Evolutionary conservation across 495 filamentous ascomycete genomes (phyloP).

Genomic region (Glonium stellatum): DNA sequence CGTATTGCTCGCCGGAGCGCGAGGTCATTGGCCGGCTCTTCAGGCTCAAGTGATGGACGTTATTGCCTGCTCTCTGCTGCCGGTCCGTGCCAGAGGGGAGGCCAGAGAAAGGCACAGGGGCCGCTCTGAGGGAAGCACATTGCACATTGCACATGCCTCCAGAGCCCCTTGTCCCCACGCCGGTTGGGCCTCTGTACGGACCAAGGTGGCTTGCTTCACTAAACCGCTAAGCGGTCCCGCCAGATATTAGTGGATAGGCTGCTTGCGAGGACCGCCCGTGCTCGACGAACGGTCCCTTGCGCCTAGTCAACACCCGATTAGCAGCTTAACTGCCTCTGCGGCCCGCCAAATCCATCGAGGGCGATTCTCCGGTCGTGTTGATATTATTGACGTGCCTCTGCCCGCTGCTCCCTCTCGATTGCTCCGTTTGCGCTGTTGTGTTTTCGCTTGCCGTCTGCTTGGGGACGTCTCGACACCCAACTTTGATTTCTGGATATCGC

Average conservation of each 20-base stretch:
- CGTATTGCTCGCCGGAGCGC: no score
- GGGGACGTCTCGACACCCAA: background rate
- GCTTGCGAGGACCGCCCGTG: background rate
- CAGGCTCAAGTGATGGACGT: no score
- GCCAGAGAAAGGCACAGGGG: background rate
- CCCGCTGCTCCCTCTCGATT: background rate
- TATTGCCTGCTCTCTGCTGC: no score
- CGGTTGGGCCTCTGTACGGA: background rate
- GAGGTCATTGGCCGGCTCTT: no score
- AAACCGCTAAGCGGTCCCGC: background rate
- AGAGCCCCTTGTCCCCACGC: background rate
- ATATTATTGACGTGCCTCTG: background rate
- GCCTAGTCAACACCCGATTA: background rate
- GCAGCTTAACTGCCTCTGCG: background rate
- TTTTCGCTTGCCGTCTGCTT: background rate
- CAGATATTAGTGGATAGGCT: background rate
- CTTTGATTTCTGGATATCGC: background rate
- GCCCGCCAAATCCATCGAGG: conserved; percentile 1
- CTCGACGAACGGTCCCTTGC: background rate
- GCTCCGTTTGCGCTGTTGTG: background rate
- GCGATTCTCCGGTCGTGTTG: background rate
- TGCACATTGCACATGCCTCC: background rate
- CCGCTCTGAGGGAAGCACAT: background rate
- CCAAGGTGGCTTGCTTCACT: background rate
- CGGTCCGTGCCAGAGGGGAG: no score